phyloP scores from a whole-genome alignment of 768 basidiomycete species.

The Amanita pallidorosea region DNA sequence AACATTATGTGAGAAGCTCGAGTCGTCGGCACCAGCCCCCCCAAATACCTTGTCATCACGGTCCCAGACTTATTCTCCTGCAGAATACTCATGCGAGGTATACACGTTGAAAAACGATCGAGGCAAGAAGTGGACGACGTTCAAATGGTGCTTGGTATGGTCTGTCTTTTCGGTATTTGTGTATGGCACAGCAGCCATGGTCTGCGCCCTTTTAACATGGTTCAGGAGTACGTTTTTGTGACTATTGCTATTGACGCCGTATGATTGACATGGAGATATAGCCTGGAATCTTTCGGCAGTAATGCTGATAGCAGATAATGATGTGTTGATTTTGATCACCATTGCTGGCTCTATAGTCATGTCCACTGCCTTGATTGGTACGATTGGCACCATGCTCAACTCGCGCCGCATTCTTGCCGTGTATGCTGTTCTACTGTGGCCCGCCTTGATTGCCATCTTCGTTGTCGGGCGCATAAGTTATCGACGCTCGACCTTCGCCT shows the following conservation, averaged over 20 bases:
- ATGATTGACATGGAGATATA: slow-evolving; percentile 20
- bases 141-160: slow-evolving; percentile 50
- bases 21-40: slow-evolving; percentile 11
- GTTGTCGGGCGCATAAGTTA: slow-evolving; percentile 57
- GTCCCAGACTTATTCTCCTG: slow-evolving; percentile 12
- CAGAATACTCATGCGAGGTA: slow-evolving; percentile 23
- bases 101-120: not conserved
- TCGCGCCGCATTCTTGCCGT: slow-evolving; percentile 58
- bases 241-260: not conserved
- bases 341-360: slow-evolving; percentile 45
- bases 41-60: slow-evolving; percentile 7
- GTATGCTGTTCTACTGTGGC: slow-evolving; percentile 62
- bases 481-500: slow-evolving; percentile 45
- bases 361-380: slow-evolving; percentile 48
- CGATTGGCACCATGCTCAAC: slow-evolving; percentile 51
- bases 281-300: slow-evolving; percentile 57
- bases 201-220: slow-evolving; percentile 48
- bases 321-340: slow-evolving; percentile 44
- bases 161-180: slow-evolving; percentile 44
- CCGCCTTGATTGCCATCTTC: slow-evolving; percentile 43
- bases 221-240: slow-evolving; percentile 32
- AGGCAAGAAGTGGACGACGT: slow-evolving; percentile 40
- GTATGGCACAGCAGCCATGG: slow-evolving; percentile 41
- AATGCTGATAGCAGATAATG: slow-evolving; percentile 48
- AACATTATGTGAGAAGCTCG: slow-evolving; percentile 12